Conservation (phyloP, 129 eudicot genomes). For the Apium graveolens region DNA sequence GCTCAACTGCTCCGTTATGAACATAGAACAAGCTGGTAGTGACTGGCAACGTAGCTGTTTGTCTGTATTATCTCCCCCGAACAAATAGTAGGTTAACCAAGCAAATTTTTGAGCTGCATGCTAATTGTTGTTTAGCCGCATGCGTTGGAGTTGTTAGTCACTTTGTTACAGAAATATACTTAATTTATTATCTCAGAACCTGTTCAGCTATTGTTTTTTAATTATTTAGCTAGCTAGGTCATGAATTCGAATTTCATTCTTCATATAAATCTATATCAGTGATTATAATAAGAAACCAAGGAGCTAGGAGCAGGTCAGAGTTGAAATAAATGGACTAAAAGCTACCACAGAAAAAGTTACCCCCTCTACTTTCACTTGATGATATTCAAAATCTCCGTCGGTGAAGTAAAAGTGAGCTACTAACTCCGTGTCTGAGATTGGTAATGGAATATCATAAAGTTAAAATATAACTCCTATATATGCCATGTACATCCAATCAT, state of each 20-base stretch:
- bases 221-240: no score
- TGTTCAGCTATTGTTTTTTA: neutral
- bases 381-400: neutral
- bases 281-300: neutral
- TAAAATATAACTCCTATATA: neutral
- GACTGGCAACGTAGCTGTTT: neutral
- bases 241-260: no score
- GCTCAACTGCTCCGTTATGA: conserved; percentile 11
- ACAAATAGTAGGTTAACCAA: neutral
- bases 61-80: neutral
- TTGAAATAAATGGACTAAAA: neutral
- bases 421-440: neutral
- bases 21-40: neutral
- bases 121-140: conserved; percentile 4
- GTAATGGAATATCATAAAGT: neutral
- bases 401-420: neutral
- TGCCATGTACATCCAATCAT: neutral
- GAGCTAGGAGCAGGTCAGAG: neutral
- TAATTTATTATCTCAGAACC: no score
- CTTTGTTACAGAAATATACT: neutral
- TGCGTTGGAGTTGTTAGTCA: conserved; percentile 2
- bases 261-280: no score
- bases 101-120: neutral
- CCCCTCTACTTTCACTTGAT: neutral
- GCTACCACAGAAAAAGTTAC: neutral